Conservation (phyloP, 305 asterid genomes). For the Solanum hybrid region DNA sequence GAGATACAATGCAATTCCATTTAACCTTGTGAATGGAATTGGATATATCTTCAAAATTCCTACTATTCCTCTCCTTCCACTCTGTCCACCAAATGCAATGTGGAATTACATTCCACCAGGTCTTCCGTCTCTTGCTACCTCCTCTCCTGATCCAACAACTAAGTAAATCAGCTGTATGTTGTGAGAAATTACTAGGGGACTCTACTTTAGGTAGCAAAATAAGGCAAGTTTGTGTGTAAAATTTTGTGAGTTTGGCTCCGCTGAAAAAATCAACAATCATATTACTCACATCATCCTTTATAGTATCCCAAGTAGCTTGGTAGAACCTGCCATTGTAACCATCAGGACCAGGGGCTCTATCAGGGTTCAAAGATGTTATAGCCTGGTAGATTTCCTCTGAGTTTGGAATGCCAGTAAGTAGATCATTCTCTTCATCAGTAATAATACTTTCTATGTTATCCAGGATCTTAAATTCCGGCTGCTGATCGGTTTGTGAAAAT, state of each 20-base stretch:
- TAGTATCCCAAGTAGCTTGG: background rate
- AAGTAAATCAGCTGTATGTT: background rate
- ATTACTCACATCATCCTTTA: background rate
- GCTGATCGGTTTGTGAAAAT: background rate
- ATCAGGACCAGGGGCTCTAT: background rate
- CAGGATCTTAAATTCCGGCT: background rate
- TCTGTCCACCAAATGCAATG: too few relatives aligned
- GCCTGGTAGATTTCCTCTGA: background rate
- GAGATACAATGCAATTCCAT: too few relatives aligned
- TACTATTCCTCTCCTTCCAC: too few relatives aligned
- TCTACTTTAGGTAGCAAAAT: background rate
- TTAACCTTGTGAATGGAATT: too few relatives aligned
- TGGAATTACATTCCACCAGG: too few relatives aligned
- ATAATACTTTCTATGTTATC: background rate
- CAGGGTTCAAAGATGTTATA: background rate
- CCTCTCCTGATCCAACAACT: too few relatives aligned
- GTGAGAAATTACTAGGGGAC: background rate
- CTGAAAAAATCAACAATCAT: background rate
- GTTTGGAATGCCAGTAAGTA: background rate
- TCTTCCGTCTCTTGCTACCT: too few relatives aligned
- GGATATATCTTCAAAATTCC: too few relatives aligned
- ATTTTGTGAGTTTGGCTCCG: background rate
- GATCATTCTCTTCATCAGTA: background rate
- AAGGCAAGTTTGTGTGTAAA: background rate
- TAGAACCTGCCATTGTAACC: background rate